A percentile compares a stretch with the other conserved stretches of the same genome.
phyloP scores from a whole-genome alignment of 306 rosid species.

The Trifolium pratense region DNA sequence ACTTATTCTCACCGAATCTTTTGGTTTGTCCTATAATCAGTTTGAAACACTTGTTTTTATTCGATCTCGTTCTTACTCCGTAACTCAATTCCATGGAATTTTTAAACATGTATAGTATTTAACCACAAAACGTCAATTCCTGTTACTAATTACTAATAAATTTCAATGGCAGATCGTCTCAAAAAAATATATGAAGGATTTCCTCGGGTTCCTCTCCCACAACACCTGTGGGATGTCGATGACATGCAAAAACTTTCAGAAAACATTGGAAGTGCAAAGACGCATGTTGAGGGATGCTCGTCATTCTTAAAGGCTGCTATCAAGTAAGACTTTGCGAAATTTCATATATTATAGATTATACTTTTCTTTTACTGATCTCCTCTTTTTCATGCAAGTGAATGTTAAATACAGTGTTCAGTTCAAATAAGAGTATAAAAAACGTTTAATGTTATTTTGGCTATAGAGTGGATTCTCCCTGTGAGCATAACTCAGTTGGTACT shows the following conservation, averaged over 20 bases:
- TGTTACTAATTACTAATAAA: conserved; percentile 51
- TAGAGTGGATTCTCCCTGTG: too few species aligned
- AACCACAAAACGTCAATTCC: conserved; percentile 16
- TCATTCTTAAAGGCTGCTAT: conserved; percentile 93
- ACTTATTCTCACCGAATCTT: too few species aligned
- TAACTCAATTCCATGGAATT: conserved; percentile 20
- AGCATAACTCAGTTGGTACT: too few species aligned
- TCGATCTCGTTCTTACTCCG: conserved; percentile 17
- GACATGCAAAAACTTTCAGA: conserved; percentile 84
- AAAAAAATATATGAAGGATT: conserved; percentile 69
- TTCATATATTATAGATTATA: conserved; percentile 17
- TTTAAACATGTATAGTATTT: conserved; percentile 31
- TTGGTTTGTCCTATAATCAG: too few species aligned
- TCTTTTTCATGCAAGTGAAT: conserved; percentile 5
- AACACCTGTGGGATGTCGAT: conserved; percentile 72
- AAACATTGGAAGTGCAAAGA: conserved; percentile 80
- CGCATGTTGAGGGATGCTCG: conserved; percentile 88
- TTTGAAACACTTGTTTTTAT: conserved; percentile 37
- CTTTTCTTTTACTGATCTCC: conserved; percentile 13
- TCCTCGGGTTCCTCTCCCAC: conserved; percentile 78
- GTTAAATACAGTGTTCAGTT: conserved; percentile 5
- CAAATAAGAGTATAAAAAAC: background rate
- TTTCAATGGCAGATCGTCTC: conserved; percentile 62
- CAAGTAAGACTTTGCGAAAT: conserved; percentile 53
- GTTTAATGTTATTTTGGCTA: conserved; percentile 23